A percentile compares a stretch with the other conserved stretches of the same genome.
Evolutionary conservation across 140 eudicot species (phyloP).

Genomic region (Flaveria floridana): DNA sequence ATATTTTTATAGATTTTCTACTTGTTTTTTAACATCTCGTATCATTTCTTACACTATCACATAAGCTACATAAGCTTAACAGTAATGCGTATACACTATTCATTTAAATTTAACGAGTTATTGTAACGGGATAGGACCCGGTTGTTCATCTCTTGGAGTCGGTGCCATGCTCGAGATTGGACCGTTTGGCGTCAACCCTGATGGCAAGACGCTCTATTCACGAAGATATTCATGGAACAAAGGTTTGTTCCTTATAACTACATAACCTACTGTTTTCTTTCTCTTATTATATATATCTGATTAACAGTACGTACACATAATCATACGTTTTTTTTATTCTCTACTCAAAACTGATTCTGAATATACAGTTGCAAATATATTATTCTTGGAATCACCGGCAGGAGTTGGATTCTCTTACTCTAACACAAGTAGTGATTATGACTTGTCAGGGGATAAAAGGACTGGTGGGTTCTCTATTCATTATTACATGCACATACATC

Average conservation of each 20-base stretch:
- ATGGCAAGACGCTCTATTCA: slow-evolving; percentile 65
- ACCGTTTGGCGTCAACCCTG: slow-evolving; percentile 78
- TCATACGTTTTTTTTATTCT: background rate
- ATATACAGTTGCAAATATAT: slow-evolving; percentile 48
- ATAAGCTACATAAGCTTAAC: background rate
- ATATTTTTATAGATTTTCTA: background rate
- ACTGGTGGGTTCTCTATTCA: slow-evolving; percentile 45
- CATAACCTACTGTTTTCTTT: background rate
- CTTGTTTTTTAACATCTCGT: background rate
- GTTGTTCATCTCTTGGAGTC: slow-evolving; percentile 72
- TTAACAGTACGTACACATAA: background rate
- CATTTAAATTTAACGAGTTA: background rate
- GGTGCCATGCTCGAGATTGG: slow-evolving; percentile 84
- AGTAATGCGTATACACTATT: background rate
- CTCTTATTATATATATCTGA: background rate
- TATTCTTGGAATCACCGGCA: slow-evolving; percentile 61
- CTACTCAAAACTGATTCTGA: background rate
- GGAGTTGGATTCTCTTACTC: slow-evolving; percentile 70
- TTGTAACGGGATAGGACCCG: slow-evolving; percentile 57
- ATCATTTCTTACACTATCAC: background rate
- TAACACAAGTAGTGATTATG: slow-evolving; percentile 51
- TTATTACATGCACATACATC: slow-evolving; percentile 22
- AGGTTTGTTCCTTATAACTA: slow-evolving; percentile 31
- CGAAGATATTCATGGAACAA: slow-evolving; percentile 67
- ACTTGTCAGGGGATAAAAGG: slow-evolving; percentile 51